Evolutionary conservation across 2,329 filamentous ascomycete species (phyloP), one percentile per base, ranked within the genome.

Genomic region (Ascomycota sp.): DNA sequence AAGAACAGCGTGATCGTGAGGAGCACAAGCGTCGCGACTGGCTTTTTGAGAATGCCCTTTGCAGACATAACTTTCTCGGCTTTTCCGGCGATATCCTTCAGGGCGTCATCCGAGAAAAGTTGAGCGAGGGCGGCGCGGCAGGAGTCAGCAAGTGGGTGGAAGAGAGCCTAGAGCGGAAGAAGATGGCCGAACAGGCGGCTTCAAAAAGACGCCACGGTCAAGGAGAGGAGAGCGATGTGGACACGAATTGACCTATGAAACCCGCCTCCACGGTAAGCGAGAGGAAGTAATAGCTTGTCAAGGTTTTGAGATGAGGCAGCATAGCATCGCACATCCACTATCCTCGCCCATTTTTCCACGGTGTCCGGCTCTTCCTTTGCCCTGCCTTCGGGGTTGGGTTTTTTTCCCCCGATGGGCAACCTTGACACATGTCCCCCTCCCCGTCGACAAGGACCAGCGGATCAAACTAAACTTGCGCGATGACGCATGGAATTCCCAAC

Each of bases 1-100:
- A 56, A 26, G 85, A 93, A 46, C 60, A 73, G 51, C 53, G 95
- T 40, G 71, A 70, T 39, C 62, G 75, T 31, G 85, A 95, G 62
- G 70, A 86, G 57, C 63, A 68, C 46, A 93, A 92, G 68, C 65
- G 89, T 30, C 64, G 64, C 33, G 78, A 75, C 38, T 98, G 89
- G 89, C 67, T 73, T 47, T 94, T 89, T 64, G 89, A 98, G 64
- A 98, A 98, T 53, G 78, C 83, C 8, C 60, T 98, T 44, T 60
- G 89, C 35, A 62, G 79, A 42, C 86, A 93, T 53, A 98, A 98
- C 53, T 98, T 98, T 57, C 80, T 98, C 1, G 86, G 83, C 0
- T 94, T 98, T 44, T 78, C 86, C 3, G 83, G 81, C 9, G 83
- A 94, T 58, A 62, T 94, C 35, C 57, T 93, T 42, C 91, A 89